Percentiles rank a stretch among this genome's conserved stretches.
Evolutionary conservation across 371 early-diverging fungal genomes (phyloP).

Genomic region (Mortierella sp.): DNA sequence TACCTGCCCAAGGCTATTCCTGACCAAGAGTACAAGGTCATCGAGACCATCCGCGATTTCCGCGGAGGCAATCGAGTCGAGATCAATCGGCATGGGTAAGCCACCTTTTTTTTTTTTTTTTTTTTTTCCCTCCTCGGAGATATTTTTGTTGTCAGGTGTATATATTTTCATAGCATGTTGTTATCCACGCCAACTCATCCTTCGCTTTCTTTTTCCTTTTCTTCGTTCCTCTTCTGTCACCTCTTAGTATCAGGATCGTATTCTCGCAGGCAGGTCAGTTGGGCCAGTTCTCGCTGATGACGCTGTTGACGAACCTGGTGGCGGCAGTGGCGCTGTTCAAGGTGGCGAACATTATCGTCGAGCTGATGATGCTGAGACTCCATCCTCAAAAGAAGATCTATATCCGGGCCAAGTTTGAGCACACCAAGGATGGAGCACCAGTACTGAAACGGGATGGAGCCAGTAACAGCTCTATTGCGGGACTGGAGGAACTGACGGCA

Average conservation of each 20-base stretch:
- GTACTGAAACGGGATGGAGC: conserved; percentile 10
- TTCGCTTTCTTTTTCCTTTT: background rate
- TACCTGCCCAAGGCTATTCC: conserved; percentile 60
- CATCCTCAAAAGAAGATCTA: conserved; percentile 63
- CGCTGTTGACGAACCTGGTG: conserved; percentile 65
- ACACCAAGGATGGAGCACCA: conserved; percentile 40
- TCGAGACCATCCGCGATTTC: conserved; percentile 59
- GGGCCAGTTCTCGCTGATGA: conserved; percentile 65
- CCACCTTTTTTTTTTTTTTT: background rate
- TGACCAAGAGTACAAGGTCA: conserved; percentile 65
- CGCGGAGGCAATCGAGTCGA: conserved; percentile 59
- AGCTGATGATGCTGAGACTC: conserved; percentile 65
- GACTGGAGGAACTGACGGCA: background rate
- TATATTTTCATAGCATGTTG: background rate
- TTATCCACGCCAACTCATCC: too few species aligned
- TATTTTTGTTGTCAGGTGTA: background rate
- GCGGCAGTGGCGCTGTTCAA: conserved; percentile 67
- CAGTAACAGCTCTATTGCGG: background rate
- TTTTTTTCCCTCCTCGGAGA: background rate
- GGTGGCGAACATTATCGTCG: conserved; percentile 66
- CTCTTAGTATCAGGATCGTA: conserved; percentile 61
- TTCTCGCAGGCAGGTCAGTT: conserved; percentile 67
- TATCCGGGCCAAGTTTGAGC: conserved; percentile 59
- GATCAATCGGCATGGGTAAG: conserved; percentile 63
- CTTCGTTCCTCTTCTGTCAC: background rate